Evolutionary conservation across 306 rosid species (phyloP), one percentile per base, ranked within the genome.

Genomic region (Vigna radiata): DNA sequence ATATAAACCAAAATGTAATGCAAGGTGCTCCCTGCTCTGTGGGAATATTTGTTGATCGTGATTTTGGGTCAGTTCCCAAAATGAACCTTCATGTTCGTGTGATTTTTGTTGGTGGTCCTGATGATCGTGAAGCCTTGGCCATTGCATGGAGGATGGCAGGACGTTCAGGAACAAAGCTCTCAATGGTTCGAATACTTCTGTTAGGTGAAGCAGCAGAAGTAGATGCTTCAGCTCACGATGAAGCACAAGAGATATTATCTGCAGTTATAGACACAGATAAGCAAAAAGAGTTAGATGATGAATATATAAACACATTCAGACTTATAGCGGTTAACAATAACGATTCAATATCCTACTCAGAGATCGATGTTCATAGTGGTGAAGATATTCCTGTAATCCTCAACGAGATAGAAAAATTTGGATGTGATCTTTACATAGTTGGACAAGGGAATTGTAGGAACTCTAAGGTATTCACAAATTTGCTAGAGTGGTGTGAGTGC

Each of bases 81-180:
- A 8, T 0, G 16, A 48, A 47, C 8, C 12, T 77, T 1, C 77
- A 2, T 18, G 11, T 81, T 47, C 9, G 25, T 18, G 52, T 81
- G 83, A 1, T 85, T 41, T 85, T 85, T 83, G 76, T 81, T 39
- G 88, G 88, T 0, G 85, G 97, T 1, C 79, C 87, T 2, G 94
- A 88, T 23, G 97, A 89, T 17, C 83, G 89, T 7, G 91, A 88
- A 77, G 97, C 97, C 11, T 61, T 88, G 1, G 85, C 89, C 5
- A 73, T 88, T 60, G 88, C 90, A 36, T 73, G 81, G 88, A 84
- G 91, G 47, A 88, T 91, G 88, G 79, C 84, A 0, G 73, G 68
- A 16, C 79, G 84, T 61, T 87, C 89, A 0, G 14, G 39, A 19
- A 71, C 85, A 0, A 17, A 41, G 6, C 17, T 93, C 1, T 83